These are phyloP conservation scores for Calocera viscosa DNA, from an alignment of 768 basidiomycete genomes.

Conservation along the genomic window DNA sequence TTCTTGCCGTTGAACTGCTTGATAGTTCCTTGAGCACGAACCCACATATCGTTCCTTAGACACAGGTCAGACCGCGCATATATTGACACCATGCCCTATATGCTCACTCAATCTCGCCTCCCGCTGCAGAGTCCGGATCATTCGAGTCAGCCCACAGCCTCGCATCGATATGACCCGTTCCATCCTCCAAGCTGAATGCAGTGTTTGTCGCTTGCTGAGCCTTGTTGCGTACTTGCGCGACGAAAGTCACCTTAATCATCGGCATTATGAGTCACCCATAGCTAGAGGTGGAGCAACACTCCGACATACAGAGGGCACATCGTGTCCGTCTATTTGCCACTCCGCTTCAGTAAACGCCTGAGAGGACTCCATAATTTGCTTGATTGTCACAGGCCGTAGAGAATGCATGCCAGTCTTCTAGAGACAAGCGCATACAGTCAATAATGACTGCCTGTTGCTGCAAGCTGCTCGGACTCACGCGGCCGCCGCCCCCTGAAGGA, in stretches of 20 bases:
- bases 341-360: slow-evolving; percentile 83
- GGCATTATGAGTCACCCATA: slow-evolving; percentile 10
- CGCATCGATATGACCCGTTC: slow-evolving; percentile 64
- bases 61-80: not conserved
- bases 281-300: not conserved
- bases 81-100: not conserved
- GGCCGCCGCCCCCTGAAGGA: not conserved
- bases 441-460: not conserved
- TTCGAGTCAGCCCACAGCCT: slow-evolving; percentile 71
- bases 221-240: slow-evolving; percentile 59
- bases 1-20: slow-evolving; percentile 71
- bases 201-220: slow-evolving; percentile 66
- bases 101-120: slow-evolving; percentile 28
- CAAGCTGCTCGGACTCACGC: not conserved
- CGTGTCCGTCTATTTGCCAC: slow-evolving; percentile 68
- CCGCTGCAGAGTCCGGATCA: slow-evolving; percentile 35
- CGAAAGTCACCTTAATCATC: slow-evolving; percentile 51
- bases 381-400: slow-evolving; percentile 62
- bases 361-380: slow-evolving; percentile 60
- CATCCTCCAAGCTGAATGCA: slow-evolving; percentile 72
- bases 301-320: slow-evolving; percentile 62
- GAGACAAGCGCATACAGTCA: not conserved
- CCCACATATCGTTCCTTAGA: slow-evolving; percentile 58
- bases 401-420: slow-evolving; percentile 26
- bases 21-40: slow-evolving; percentile 67